Evolutionary conservation across 1,139 yeast species (phyloP), one percentile per base, ranked within the genome.

Genomic region (Yueomyces sp.): DNA sequence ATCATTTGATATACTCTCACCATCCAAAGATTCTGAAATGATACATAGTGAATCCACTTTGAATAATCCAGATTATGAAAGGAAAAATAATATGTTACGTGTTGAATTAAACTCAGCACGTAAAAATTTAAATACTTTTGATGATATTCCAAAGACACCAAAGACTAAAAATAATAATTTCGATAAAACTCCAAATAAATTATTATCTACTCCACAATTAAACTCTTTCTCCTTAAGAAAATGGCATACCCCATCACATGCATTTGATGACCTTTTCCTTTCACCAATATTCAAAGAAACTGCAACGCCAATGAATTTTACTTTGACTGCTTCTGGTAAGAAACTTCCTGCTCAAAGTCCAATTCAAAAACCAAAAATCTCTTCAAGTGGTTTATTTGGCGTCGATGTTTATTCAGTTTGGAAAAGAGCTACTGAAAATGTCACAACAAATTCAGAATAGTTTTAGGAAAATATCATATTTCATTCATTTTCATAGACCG

Each of bases 351-450:
- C n/a, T 11, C 45, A 45, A 39, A 48, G 42, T n/a, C 27, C 42
- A 31, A 42, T 42, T 29, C 46, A 51, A 25, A 48, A 50, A 39
- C 46, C 56, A 3, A 56, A 55, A 40, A 47, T 53, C 31, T 49
- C 58, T 6, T 53, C 56, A 8, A 51, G 54, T 36, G 76, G 73
- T 42, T 62, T 73, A 39, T 74, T 73, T 56, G 79, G 79, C 33
- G 78, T 75, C 29, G 79, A 74, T 52, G 66, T 74, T 31, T 70
- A 71, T 48, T 71, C 75, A 33, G 76, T 74, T 19, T 72, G 75
- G 49, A 66, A 71, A 48, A 62, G 78, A 19, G 79, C 76, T 2
- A 69, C 69, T 27, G 72, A 68, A 40, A 50, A 55, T 38, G 47
- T 45, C 25, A 41, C 42, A 19, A 43, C 39, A n/a, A 38, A 41